Conservation (phyloP, 2,329 filamentous ascomycete genomes). For the Dactylonectria macrodidyma region DNA sequence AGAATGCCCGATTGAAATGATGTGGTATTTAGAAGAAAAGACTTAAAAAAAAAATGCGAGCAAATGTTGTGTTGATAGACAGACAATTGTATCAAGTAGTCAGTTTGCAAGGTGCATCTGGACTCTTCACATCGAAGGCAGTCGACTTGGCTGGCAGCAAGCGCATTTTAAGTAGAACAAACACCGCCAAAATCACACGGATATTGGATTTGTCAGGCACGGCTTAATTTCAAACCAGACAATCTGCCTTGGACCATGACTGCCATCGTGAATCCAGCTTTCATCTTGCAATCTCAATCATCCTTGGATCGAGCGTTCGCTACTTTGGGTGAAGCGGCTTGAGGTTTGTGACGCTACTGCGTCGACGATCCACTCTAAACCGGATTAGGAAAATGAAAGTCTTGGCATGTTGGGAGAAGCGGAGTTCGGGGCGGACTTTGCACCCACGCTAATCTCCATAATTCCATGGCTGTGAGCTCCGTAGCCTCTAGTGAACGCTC, state of each 20-base stretch:
- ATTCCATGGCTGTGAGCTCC: too few species aligned
- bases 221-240: neutral
- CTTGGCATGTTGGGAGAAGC: neutral
- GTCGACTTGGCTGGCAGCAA: neutral
- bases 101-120: neutral
- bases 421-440: neutral
- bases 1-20: too few species aligned
- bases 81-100: neutral
- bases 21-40: neutral
- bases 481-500: too few species aligned
- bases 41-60: too few species aligned
- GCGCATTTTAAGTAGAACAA: neutral
- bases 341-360: neutral
- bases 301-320: neutral
- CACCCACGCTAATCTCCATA: too few species aligned
- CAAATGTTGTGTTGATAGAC: neutral
- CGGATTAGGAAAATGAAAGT: neutral
- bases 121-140: neutral
- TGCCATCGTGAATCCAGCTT: neutral
- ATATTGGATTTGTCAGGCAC: constrained; percentile 6
- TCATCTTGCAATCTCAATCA: neutral
- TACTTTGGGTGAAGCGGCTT: constrained; percentile 9
- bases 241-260: neutral
- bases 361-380: neutral
- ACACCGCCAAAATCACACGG: too few species aligned